These are phyloP conservation scores for Cruciata laevipes DNA, from an alignment of 257 asterid species.

Conservation along the genomic window DNA sequence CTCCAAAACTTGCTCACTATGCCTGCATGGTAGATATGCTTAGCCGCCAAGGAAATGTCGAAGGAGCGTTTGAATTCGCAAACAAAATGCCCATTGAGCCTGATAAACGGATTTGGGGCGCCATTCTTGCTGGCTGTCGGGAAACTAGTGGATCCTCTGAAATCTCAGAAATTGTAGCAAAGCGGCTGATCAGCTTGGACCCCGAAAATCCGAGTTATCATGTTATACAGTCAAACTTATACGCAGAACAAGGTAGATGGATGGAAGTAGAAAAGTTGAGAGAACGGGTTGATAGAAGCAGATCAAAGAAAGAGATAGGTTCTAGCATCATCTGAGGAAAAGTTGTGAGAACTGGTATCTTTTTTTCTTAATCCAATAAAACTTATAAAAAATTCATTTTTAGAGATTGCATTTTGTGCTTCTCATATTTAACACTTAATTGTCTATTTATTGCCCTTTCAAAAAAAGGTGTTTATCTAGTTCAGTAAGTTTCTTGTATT, in stretches of 20 bases:
- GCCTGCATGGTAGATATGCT: slow-evolving; percentile 94
- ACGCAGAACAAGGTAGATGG: slow-evolving; percentile 73
- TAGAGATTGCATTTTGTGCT: not conserved
- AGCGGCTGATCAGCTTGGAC: slow-evolving; percentile 47
- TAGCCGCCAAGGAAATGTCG: slow-evolving; percentile 71
- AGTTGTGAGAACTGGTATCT: not conserved
- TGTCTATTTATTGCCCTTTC: not conserved
- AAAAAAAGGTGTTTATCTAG: too few species aligned
- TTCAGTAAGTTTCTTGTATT: not conserved
- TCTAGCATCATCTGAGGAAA: slow-evolving; percentile 32
- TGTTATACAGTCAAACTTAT: slow-evolving; percentile 54
- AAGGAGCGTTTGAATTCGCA: slow-evolving; percentile 70
- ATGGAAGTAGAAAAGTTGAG: slow-evolving; percentile 60
- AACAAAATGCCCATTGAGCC: slow-evolving; percentile 61
- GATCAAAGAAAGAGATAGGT: slow-evolving; percentile 49
- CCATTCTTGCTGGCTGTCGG: slow-evolving; percentile 74
- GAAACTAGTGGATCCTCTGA: slow-evolving; percentile 36
- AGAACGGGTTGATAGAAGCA: slow-evolving; percentile 32
- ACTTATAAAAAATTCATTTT: not conserved
- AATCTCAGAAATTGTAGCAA: slow-evolving; percentile 38
- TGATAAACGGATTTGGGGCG: slow-evolving; percentile 78
- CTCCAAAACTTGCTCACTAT: slow-evolving; percentile 64
- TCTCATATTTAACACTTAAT: not conserved
- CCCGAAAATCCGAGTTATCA: slow-evolving; percentile 45
- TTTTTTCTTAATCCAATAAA: not conserved